A percentile compares a stretch with the other conserved stretches of the same genome.
Evolutionary conservation across 2,329 filamentous ascomycete genomes (phyloP).

Genomic region (Clarireedia paspali): DNA sequence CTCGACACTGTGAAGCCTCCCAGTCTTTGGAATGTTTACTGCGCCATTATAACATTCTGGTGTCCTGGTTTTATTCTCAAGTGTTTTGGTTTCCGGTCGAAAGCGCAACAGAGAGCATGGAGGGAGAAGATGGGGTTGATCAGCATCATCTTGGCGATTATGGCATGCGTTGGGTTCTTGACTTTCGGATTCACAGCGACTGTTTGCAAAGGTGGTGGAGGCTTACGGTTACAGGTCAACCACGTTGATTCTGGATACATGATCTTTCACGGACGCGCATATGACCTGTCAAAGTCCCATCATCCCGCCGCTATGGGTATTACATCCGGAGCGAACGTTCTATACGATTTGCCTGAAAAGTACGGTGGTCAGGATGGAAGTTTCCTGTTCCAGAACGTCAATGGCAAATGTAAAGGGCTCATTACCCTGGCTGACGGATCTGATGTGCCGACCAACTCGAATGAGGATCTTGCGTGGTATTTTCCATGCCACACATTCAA

Average conservation of each 20-base stretch:
- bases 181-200: constrained; percentile 92
- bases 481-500: constrained; percentile 90
- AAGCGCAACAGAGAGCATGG: constrained; percentile 87
- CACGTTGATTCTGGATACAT: constrained; percentile 76
- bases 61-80: constrained; percentile 75
- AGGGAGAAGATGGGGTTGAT: constrained; percentile 96
- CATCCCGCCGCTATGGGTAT: constrained; percentile 81
- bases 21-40: constrained; percentile 93
- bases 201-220: constrained; percentile 71
- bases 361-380: constrained; percentile 88
- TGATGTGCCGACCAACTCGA: constrained; percentile 67
- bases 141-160: constrained; percentile 85
- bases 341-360: constrained; percentile 77
- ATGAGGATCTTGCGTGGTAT: constrained; percentile 84
- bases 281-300: constrained; percentile 67
- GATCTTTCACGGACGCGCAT: constrained; percentile 93
- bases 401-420: constrained; percentile 87
- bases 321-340: constrained; percentile 63
- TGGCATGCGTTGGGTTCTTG: constrained; percentile 83
- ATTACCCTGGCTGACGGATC: constrained; percentile 67
- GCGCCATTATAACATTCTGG: constrained; percentile 91
- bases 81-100: constrained; percentile 79
- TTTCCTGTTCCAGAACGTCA: constrained; percentile 97
- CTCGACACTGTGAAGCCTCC: constrained; percentile 64
- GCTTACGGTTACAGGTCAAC: constrained; percentile 69